These are phyloP conservation scores for Scleromitrula shiraiana DNA, from an alignment of 2,329 filamentous ascomycete genomes.

Conservation along the genomic window DNA sequence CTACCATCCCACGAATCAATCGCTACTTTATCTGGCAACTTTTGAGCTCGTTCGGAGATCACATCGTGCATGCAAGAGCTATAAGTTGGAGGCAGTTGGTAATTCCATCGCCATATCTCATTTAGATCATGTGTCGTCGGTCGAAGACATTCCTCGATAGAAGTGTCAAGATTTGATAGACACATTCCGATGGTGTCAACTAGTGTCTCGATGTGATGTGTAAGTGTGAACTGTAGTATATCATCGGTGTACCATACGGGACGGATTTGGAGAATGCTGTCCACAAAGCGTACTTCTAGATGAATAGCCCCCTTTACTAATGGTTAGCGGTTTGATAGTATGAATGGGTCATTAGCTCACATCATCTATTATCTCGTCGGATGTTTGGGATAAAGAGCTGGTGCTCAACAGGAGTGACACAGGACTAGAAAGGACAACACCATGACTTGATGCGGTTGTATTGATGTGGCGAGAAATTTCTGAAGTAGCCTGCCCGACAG, in stretches of 20 bases:
- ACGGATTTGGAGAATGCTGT: constrained; percentile 29
- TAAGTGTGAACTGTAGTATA: constrained; percentile 33
- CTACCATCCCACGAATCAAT: constrained; percentile 22
- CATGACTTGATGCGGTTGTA: not conserved
- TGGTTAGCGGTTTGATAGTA: not conserved
- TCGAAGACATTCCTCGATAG: constrained; percentile 30
- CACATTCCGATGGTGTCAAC: constrained; percentile 34
- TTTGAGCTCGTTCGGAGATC: constrained; percentile 12
- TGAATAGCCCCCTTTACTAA: not conserved
- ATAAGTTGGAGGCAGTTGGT: constrained; percentile 35
- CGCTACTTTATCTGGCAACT: constrained; percentile 17
- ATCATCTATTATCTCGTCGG: constrained; percentile 19
- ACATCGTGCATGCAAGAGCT: constrained; percentile 24
- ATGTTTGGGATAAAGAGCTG: constrained; percentile 6
- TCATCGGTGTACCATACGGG: constrained; percentile 33
- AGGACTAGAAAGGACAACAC: not conserved
- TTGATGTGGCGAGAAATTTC: constrained; percentile 26
- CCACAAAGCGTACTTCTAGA: constrained; percentile 6
- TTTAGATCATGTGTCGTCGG: constrained; percentile 34
- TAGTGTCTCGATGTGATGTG: constrained; percentile 36
- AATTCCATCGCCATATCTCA: constrained; percentile 42
- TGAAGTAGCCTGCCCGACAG: constrained; percentile 23
- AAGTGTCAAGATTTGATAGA: constrained; percentile 24
- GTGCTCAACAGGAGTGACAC: constrained; percentile 15
- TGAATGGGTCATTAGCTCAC: constrained; percentile 16